Conservation (phyloP, 2,329 filamentous ascomycete genomes). For the Proliferodiscus dingleyae region DNA sequence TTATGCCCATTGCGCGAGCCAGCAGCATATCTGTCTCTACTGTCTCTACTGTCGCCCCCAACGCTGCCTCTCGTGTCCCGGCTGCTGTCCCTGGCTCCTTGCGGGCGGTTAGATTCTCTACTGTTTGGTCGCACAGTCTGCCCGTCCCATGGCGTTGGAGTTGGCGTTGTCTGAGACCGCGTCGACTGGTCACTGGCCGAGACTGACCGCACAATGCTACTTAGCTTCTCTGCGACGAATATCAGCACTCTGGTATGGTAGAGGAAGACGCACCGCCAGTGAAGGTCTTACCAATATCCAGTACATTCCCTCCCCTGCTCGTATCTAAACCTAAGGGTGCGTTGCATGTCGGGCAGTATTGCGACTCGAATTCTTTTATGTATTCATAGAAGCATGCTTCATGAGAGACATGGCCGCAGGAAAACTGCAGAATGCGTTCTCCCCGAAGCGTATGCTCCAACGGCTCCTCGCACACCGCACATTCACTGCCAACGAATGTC, state of each 20-base stretch:
- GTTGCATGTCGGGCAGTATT: constrained; percentile 92
- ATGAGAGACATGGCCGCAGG: constrained; percentile 93
- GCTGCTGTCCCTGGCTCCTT: constrained; percentile 36
- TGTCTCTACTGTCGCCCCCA: constrained; percentile 27
- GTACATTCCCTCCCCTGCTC: constrained; percentile 84
- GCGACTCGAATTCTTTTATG: constrained; percentile 88
- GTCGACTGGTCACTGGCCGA: constrained; percentile 54
- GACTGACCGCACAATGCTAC: constrained; percentile 82
- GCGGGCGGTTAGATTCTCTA: constrained; percentile 33
- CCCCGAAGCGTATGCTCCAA: constrained; percentile 91
- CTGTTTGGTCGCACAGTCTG: constrained; percentile 53
- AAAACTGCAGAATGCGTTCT: constrained; percentile 91
- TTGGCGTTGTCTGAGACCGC: constrained; percentile 44
- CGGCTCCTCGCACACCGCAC: constrained; percentile 93
- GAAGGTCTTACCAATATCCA: constrained; percentile 69
- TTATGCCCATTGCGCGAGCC: constrained; percentile 44
- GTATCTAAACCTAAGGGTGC: constrained; percentile 86
- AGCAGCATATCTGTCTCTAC: constrained; percentile 39
- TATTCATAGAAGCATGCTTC: constrained; percentile 99
- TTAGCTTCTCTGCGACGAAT: constrained; percentile 73
- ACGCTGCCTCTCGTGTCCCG: constrained; percentile 26
- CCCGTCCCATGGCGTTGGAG: constrained; percentile 64
- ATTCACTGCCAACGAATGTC: constrained; percentile 92
- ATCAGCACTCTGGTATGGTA: constrained; percentile 24
- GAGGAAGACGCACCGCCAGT: constrained; percentile 30